Percentiles rank a stretch among this genome's conserved stretches.
phyloP scores from a whole-genome alignment of 2,329 filamentous ascomycete genomes.

The Xylariales sp. region DNA sequence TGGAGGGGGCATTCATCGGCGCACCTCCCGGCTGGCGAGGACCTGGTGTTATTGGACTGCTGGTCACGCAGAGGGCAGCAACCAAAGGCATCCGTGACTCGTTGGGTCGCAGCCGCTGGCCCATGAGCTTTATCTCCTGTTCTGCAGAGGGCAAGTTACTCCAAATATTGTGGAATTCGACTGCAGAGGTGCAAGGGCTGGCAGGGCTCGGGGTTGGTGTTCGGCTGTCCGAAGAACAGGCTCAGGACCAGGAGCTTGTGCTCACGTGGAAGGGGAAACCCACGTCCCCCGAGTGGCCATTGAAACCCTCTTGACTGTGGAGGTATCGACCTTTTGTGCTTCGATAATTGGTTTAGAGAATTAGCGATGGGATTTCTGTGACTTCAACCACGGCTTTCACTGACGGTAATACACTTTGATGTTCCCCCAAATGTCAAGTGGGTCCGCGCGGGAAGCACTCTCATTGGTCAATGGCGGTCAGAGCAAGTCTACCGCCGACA shows the following conservation, averaged over 20 bases:
- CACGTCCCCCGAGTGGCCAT: not conserved
- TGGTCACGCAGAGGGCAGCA: constrained; percentile 65
- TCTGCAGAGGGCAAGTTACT: constrained; percentile 51
- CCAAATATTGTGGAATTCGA: constrained; percentile 71
- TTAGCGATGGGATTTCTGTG: too few species aligned
- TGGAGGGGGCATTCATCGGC: constrained; percentile 72
- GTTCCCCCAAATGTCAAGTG: not conserved
- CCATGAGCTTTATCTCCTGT: constrained; percentile 68
- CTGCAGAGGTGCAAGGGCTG: constrained; percentile 58
- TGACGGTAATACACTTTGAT: too few species aligned
- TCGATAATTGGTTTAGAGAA: too few species aligned
- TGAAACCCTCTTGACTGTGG: not conserved
- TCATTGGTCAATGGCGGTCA: constrained; percentile 4
- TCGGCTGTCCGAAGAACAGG: constrained; percentile 29
- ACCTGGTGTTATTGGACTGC: constrained; percentile 60
- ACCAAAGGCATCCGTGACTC: constrained; percentile 77
- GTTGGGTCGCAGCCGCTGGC: constrained; percentile 60
- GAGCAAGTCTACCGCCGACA: too few species aligned
- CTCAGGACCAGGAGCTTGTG: constrained; percentile 33
- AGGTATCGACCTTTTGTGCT: too few species aligned
- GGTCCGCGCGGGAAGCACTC: constrained; percentile 2
- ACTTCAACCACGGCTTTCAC: too few species aligned
- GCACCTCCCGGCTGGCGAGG: constrained; percentile 71
- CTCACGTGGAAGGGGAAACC: constrained; percentile 47
- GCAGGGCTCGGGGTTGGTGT: constrained; percentile 52